phyloP scores from a whole-genome alignment of 2,329 filamentous ascomycete species.

The Trichoderma semiorbis region DNA sequence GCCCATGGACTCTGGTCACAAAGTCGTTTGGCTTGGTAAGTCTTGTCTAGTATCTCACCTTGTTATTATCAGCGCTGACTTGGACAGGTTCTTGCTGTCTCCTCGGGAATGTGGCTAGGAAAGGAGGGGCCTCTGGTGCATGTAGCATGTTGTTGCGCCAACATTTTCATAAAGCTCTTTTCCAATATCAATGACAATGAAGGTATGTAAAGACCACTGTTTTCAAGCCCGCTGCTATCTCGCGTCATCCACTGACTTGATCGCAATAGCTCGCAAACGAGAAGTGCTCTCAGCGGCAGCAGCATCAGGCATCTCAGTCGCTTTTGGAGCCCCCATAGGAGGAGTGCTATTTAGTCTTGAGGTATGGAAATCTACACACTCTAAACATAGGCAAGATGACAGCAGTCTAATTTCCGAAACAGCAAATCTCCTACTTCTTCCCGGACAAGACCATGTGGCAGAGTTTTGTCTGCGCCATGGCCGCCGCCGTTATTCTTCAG shows the following conservation, averaged over 20 bases:
- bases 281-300: conserved; percentile 91
- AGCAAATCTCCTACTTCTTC: conserved; percentile 95
- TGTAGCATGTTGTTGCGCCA: conserved; percentile 94
- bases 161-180: conserved; percentile 89
- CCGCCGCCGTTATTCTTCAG: conserved; percentile 91
- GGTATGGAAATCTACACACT: conserved; percentile 38
- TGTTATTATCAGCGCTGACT: conserved; percentile 2
- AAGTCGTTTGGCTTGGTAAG: conserved; percentile 82
- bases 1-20: conserved; percentile 80
- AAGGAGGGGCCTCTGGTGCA: conserved; percentile 96
- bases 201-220: conserved; percentile 46
- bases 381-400: neutral
- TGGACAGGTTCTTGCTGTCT: conserved; percentile 75
- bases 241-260: neutral
- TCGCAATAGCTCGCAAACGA: conserved; percentile 71
- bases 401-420: neutral
- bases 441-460: conserved; percentile 99
- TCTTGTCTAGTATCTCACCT: conserved; percentile 26
- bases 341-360: conserved; percentile 96
- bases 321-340: conserved; percentile 90
- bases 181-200: conserved; percentile 78
- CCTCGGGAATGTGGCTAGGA: conserved; percentile 92
- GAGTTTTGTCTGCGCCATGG: conserved; percentile 98
- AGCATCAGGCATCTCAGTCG: conserved; percentile 87
- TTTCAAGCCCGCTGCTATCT: neutral